Base-by-base conservation (phyloP, 1,284 basidiomycete genomes). In the Ceratobasidium sp. region DNA sequence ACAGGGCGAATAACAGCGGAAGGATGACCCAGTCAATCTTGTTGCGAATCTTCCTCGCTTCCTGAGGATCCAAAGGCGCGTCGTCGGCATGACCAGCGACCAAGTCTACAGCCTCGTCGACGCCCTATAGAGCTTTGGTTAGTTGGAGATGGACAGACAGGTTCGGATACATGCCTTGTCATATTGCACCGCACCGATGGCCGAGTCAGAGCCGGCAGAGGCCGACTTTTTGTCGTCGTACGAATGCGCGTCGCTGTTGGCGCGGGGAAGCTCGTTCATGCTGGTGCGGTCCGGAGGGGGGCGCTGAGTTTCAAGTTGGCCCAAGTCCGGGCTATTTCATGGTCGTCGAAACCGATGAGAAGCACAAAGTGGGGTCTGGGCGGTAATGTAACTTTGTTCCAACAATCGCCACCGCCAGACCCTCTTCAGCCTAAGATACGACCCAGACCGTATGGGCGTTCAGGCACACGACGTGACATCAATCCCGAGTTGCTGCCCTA, bases 11-110 rank as follows among this genome's bases (percentile, higher is more conserved):
- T 27, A 77, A 71, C 34, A 75, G 43, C 13, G 76, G 76, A 6
- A 77, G 60, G 5, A 77, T 49, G 12, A 72, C 68, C 68, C 72
- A 72, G 67, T 77, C 76, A 40, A 77, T 68, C 72, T 77, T 77
- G 13, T 53, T 45, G 20, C 75, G 69, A 12, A 77, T 55, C 45
- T 69, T 60, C 13, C 57, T 55, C 13, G 72, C 64, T 43, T 75
- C 74, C 40, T 68, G 64, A 17, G 75, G 73, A 12, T 69, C 49
- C 7, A 76, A n/a, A 1, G 69, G 64, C 1, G 43, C 62, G 42
- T 74, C 72, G 8, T 73, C 72, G 13, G 69, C 60, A 42, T 74
- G 67, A 7, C 74, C 74, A 4, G 73, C 62, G 35, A 73, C 70
- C 25, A 76, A 54, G 3, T 55, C 71, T 20, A 74, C 72, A 27